Conservation (phyloP, 202 grass and related monocot species). For the Hordeum pubiflorum region DNA sequence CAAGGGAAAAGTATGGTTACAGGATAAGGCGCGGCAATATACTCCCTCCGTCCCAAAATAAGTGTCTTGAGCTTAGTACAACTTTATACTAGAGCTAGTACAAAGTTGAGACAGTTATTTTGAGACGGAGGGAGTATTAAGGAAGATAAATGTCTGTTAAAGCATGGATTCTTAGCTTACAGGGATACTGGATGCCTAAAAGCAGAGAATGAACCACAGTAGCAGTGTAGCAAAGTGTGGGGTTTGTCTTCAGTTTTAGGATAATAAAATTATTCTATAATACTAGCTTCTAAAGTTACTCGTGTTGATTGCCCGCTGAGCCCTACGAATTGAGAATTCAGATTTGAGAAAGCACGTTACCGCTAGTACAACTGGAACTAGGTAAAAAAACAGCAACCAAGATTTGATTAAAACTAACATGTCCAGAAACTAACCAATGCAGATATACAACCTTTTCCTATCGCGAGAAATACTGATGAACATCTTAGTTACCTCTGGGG, state of each 20-base stretch:
- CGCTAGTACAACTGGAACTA: background rate
- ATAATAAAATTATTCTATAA: background rate
- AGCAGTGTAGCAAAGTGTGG: background rate
- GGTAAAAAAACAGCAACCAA: background rate
- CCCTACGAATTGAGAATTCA: background rate
- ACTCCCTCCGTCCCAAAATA: no score
- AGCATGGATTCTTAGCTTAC: background rate
- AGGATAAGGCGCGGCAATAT: no score
- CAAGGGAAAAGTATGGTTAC: no score
- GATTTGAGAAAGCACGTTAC: background rate
- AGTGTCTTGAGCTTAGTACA: no score
- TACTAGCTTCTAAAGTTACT: slow-evolving; percentile 3
- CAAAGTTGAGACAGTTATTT: no score
- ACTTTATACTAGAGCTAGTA: no score
- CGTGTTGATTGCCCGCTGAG: background rate
- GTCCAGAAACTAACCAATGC: no score
- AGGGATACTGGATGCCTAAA: background rate
- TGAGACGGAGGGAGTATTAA: no score
- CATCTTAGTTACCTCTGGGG: slow-evolving; percentile 50
- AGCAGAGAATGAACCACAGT: background rate
- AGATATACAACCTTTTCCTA: no score
- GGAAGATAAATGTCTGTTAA: background rate
- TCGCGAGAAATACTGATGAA: background rate
- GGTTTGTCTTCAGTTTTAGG: background rate
- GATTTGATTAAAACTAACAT: background rate